A percentile compares a stretch with the other conserved stretches of the same genome.
Evolutionary conservation across 768 basidiomycete genomes (phyloP).

Genomic region (Candolleomyces aberdarensis): DNA sequence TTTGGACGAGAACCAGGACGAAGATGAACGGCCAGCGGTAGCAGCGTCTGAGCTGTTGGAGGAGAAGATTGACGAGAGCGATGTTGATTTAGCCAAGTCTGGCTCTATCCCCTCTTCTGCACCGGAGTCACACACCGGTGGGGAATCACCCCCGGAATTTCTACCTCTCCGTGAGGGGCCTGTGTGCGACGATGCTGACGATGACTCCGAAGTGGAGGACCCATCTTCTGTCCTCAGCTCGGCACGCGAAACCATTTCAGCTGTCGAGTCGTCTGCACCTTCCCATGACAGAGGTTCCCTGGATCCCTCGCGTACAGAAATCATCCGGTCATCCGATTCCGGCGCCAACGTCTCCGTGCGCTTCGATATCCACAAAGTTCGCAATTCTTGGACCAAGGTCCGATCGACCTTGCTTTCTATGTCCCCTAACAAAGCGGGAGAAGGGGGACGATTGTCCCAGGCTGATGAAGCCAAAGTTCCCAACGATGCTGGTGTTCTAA

Average conservation of each 20-base stretch:
- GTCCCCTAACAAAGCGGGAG: neutral
- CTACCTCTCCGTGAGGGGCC: neutral
- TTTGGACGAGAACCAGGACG: neutral
- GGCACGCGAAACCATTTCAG: neutral
- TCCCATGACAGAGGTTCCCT: neutral
- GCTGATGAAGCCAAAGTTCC: conserved; percentile 15
- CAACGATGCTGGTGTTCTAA: conserved; percentile 37
- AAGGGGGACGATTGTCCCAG: neutral
- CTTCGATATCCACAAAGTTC: conserved; percentile 24
- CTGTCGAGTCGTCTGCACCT: neutral
- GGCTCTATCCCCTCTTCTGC: no score
- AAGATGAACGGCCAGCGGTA: no score
- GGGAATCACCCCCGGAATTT: neutral
- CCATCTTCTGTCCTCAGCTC: neutral
- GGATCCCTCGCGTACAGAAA: conserved; percentile 30
- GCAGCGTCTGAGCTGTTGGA: no score
- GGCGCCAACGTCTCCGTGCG: conserved; percentile 25
- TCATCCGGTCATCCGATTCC: conserved; percentile 32
- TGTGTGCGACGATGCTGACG: neutral
- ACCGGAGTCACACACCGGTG: neutral
- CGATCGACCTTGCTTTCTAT: neutral
- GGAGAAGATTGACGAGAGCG: no score
- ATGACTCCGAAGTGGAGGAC: conserved; percentile 5
- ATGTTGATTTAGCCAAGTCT: no score
- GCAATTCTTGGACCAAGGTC: conserved; percentile 14